These are phyloP conservation scores for Hamigera avellanea DNA, from an alignment of 495 filamentous ascomycete species.

Conservation along the genomic window DNA sequence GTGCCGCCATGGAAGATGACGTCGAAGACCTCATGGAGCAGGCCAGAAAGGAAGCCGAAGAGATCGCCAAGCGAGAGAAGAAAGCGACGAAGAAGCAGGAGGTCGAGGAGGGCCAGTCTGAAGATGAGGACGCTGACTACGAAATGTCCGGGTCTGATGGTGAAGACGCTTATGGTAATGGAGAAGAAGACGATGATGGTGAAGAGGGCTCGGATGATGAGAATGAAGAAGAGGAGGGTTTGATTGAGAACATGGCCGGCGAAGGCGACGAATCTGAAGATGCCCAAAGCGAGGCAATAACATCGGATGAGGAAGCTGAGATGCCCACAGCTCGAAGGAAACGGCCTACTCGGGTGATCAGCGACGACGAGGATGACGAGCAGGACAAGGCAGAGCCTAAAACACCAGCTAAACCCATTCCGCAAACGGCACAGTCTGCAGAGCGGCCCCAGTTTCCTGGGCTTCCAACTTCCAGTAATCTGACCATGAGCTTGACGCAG, in stretches of 20 bases:
- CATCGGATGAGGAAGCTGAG: slow-evolving; percentile 16
- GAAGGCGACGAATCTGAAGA: slow-evolving; percentile 25
- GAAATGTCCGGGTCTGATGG: slow-evolving; percentile 42
- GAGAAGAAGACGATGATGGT: slow-evolving; percentile 40
- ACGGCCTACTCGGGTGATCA: slow-evolving; percentile 29
- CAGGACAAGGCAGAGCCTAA: slow-evolving; percentile 17
- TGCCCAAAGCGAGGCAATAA: slow-evolving; percentile 12
- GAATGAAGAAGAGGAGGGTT: slow-evolving; percentile 23
- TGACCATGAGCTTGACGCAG: slow-evolving; percentile 72
- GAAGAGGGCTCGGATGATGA: slow-evolving; percentile 22
- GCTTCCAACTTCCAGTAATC: slow-evolving; percentile 36
- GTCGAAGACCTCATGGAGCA: slow-evolving; percentile 81
- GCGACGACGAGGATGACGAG: slow-evolving; percentile 42
- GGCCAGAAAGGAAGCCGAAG: slow-evolving; percentile 68
- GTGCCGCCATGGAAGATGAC: slow-evolving; percentile 64
- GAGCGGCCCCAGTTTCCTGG: slow-evolving; percentile 41
- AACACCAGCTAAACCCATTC: slow-evolving; percentile 22
- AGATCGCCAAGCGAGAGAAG: slow-evolving; percentile 66
- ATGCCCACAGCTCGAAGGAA: slow-evolving; percentile 20
- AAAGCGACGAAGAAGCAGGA: slow-evolving; percentile 51
- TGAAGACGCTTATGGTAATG: slow-evolving; percentile 27
- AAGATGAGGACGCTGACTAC: slow-evolving; percentile 49
- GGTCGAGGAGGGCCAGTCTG: slow-evolving; percentile 53
- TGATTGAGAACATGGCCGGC: slow-evolving; percentile 29
- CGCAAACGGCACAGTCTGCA: slow-evolving; percentile 14